Evolutionary conservation across 345 rosid species (phyloP).

Genomic region (Citrus trifoliata): DNA sequence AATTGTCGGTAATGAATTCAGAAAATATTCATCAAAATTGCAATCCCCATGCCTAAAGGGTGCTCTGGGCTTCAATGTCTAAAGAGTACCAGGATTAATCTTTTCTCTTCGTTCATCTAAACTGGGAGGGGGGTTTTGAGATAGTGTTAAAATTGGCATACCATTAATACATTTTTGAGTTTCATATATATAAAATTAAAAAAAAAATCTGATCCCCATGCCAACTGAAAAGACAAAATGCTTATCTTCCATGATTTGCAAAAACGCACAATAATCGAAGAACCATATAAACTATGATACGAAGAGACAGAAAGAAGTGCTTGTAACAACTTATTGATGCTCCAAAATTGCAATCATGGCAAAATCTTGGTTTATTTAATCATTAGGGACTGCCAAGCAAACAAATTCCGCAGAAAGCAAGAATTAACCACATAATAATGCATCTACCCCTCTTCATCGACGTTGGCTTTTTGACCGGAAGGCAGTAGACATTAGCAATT

Average conservation of each 20-base stretch:
- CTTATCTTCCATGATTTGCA: not conserved
- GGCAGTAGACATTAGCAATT: not conserved
- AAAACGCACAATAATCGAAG: not conserved
- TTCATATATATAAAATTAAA: too few relatives aligned
- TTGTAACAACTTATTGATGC: not conserved
- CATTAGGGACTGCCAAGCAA: constrained; percentile 17
- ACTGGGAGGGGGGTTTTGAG: too few relatives aligned
- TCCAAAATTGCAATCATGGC: constrained; percentile 3
- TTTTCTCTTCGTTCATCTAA: too few relatives aligned
- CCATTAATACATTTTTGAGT: too few relatives aligned
- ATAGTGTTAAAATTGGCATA: too few relatives aligned
- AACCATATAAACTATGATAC: not conserved
- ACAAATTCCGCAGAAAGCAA: not conserved
- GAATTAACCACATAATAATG: too few relatives aligned
- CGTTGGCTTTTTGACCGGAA: too few relatives aligned
- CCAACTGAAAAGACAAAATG: not conserved
- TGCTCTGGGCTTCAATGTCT: too few relatives aligned
- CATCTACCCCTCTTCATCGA: too few relatives aligned
- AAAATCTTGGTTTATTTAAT: constrained; percentile 27
- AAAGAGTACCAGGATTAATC: too few relatives aligned
- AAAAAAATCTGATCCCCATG: not conserved
- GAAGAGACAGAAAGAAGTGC: not conserved
- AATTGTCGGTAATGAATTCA: not conserved
- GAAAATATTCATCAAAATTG: not conserved
- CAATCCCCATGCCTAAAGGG: too few relatives aligned